A percentile compares a stretch with the other conserved stretches of the same genome.
These are phyloP conservation scores for Inga leiocalycina DNA, from an alignment of 306 rosid species.

Conservation along the genomic window DNA sequence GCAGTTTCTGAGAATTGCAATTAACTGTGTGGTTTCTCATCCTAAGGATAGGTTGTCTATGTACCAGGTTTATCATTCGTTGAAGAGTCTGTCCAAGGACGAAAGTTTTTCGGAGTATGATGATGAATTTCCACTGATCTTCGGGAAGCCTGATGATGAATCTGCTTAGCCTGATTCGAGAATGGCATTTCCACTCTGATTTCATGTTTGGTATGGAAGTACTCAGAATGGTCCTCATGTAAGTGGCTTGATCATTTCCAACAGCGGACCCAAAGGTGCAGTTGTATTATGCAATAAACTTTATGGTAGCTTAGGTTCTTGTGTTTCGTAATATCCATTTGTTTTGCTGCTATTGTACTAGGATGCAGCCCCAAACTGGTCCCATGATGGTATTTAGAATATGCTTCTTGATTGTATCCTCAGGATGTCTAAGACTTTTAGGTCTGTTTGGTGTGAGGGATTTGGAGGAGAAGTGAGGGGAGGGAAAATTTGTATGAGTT, in stretches of 20 bases:
- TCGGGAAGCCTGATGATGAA: slow-evolving; percentile 65
- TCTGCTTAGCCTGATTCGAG: slow-evolving; percentile 30
- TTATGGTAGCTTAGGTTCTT: slow-evolving; percentile 48
- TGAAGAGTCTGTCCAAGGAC: slow-evolving; percentile 61
- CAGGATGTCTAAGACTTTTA: not conserved
- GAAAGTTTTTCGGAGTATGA: slow-evolving; percentile 75
- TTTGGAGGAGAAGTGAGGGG: no score
- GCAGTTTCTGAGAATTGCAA: slow-evolving; percentile 75
- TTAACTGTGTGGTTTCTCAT: slow-evolving; percentile 64
- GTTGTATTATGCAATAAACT: slow-evolving; percentile 62
- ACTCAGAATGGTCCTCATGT: slow-evolving; percentile 49
- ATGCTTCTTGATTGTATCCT: slow-evolving; percentile 45
- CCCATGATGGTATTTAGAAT: slow-evolving; percentile 30
- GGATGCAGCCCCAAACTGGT: slow-evolving; percentile 39
- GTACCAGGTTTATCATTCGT: slow-evolving; percentile 83
- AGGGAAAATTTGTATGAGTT: no score
- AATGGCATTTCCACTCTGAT: slow-evolving; percentile 25
- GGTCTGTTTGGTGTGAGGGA: no score
- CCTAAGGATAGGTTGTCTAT: slow-evolving; percentile 91
- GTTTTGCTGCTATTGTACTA: slow-evolving; percentile 44
- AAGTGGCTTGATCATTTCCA: slow-evolving; percentile 43
- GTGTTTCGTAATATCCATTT: slow-evolving; percentile 33
- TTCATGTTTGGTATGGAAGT: slow-evolving; percentile 48
- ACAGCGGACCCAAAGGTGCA: slow-evolving; percentile 50
- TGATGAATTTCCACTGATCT: slow-evolving; percentile 80